A percentile compares a stretch with the other conserved stretches of the same genome.
Evolutionary conservation across 225 moss, liverwort and hornwort species (phyloP).

Genomic region (Climacium dendroides): DNA sequence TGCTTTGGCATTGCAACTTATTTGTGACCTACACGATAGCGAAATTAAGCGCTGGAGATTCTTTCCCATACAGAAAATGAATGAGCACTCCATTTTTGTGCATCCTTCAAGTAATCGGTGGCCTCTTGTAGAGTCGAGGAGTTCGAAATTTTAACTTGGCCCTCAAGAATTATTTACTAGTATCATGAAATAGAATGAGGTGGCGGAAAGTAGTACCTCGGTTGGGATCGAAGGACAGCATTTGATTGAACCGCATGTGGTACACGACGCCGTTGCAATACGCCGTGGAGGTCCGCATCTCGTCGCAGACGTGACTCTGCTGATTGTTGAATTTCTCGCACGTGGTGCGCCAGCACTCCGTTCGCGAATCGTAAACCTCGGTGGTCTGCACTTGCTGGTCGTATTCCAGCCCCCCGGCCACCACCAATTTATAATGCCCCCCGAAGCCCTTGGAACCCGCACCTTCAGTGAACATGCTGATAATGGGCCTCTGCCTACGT

Average conservation of each 20-base stretch:
- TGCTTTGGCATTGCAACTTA: neutral
- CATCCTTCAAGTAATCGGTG: neutral
- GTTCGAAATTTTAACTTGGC: neutral
- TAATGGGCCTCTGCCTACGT: constrained; percentile 37
- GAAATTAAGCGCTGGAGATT: neutral
- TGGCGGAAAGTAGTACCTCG: constrained; percentile 12
- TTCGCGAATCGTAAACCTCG: constrained; percentile 48
- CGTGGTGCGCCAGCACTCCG: constrained; percentile 45
- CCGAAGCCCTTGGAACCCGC: neutral
- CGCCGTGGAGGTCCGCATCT: constrained; percentile 34
- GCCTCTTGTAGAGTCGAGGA: neutral
- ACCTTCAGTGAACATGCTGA: constrained; percentile 27
- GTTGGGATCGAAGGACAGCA: constrained; percentile 35
- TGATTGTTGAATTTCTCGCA: constrained; percentile 34
- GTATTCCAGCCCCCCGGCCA: constrained; percentile 44
- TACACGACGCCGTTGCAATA: constrained; percentile 40
- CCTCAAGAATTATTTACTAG: neutral
- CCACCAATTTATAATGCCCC: constrained; percentile 34
- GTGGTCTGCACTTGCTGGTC: constrained; percentile 35
- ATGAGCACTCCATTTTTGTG: neutral
- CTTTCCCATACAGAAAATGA: neutral
- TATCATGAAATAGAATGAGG: neutral
- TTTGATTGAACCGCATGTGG: constrained; percentile 49
- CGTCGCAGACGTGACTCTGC: constrained; percentile 37
- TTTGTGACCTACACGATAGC: neutral